Evolutionary conservation across 192 early-diverging fungal species (phyloP).

Genomic region (Gorgonomyces haynaldii): DNA sequence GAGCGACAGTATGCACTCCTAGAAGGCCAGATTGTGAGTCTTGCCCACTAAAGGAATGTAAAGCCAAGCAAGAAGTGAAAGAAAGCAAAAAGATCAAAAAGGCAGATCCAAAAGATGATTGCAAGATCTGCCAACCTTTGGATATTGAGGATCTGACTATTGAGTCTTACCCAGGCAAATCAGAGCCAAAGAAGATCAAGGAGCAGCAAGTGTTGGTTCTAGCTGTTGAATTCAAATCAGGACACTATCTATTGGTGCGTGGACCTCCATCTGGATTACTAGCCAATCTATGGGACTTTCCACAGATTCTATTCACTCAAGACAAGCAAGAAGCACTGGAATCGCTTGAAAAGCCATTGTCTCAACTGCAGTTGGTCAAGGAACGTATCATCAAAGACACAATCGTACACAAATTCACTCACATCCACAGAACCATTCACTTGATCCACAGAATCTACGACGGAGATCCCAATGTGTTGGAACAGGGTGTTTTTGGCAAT

Average conservation of each 20-base stretch:
- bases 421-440: conserved; percentile 33
- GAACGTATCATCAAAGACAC: conserved; percentile 5
- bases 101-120: background rate
- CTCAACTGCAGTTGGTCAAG: conserved; percentile 5
- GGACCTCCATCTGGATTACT: conserved; percentile 48
- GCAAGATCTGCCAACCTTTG: background rate
- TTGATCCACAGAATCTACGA: background rate
- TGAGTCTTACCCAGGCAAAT: conserved; percentile 48
- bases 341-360: conserved; percentile 6
- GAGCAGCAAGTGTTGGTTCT: too few species aligned
- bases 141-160: background rate
- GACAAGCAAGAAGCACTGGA: conserved; percentile 19
- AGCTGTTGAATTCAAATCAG: conserved; percentile 28
- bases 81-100: background rate
- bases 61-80: conserved; percentile 48
- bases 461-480: too few species aligned
- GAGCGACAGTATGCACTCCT: conserved; percentile 61
- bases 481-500: too few species aligned
- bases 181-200: too few species aligned
- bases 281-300: conserved; percentile 71
- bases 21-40: conserved; percentile 44
- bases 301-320: conserved; percentile 24
- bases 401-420: conserved; percentile 55
- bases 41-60: conserved; percentile 53
- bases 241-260: conserved; percentile 40